Conservation (phyloP, 2,329 filamentous ascomycete species). For the Metarhizium sp. region DNA sequence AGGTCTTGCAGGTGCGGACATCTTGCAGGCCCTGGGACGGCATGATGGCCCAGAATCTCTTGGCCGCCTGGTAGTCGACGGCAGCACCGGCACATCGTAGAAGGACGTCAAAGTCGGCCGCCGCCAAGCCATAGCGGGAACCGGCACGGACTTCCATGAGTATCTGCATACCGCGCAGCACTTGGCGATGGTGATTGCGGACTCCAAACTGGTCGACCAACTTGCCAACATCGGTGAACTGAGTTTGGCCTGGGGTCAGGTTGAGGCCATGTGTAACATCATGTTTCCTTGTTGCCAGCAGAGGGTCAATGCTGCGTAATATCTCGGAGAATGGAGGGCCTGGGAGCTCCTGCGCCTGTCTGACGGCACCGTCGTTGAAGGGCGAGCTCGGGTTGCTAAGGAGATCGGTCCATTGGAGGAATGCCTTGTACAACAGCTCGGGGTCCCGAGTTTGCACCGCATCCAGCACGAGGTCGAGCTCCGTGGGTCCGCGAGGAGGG, state of each 20-base stretch:
- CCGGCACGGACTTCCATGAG: constrained; percentile 24
- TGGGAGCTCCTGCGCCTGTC: constrained; percentile 33
- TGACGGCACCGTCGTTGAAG: constrained; percentile 14
- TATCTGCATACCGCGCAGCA: constrained; percentile 26
- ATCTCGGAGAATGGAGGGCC: constrained; percentile 52
- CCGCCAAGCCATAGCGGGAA: constrained; percentile 17
- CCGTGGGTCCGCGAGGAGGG: constrained; percentile 7
- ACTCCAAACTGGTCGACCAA: constrained; percentile 35
- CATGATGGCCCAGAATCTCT: constrained; percentile 27
- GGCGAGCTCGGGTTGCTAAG: constrained; percentile 13
- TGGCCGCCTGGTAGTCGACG: constrained; percentile 24
- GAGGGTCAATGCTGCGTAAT: constrained; percentile 51
- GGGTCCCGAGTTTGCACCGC: constrained; percentile 22
- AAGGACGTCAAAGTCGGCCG: constrained; percentile 34
- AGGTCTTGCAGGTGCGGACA: constrained; percentile 24
- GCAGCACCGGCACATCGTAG: constrained; percentile 39
- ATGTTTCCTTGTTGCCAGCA: constrained; percentile 31
- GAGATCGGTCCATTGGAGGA: constrained; percentile 18
- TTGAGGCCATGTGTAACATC: constrained; percentile 35
- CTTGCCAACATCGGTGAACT: constrained; percentile 26
- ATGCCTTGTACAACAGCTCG: constrained; percentile 13
- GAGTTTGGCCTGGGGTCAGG: constrained; percentile 29
- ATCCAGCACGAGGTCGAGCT: constrained; percentile 18
- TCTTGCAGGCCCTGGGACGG: constrained; percentile 14
- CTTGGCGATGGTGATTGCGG: constrained; percentile 27